A percentile compares a stretch with the other conserved stretches of the same genome.
These are phyloP conservation scores for Prunus salicina DNA, from an alignment of 306 rosid genomes.

Conservation along the genomic window DNA sequence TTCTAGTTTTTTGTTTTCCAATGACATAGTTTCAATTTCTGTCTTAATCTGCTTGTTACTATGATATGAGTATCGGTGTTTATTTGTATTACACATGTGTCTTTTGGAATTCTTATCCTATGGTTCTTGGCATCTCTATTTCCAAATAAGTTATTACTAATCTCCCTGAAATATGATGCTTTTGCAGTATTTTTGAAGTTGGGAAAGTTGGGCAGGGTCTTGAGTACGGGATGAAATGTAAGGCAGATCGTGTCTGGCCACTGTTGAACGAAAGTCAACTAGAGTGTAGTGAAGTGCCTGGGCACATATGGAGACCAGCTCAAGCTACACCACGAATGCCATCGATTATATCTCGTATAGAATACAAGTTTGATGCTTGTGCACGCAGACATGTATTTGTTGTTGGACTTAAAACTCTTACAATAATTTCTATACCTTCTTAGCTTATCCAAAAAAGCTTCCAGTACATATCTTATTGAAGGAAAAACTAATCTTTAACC, in stretches of 20 bases:
- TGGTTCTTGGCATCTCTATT: conserved; percentile 8
- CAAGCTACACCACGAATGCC: conserved; percentile 44
- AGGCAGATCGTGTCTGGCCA: conserved; percentile 55
- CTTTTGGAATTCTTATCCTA: neutral
- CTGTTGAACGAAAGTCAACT: conserved; percentile 30
- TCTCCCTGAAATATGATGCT: conserved; percentile 37
- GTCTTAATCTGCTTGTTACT: neutral
- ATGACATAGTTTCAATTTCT: neutral
- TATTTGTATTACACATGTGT: conserved; percentile 6
- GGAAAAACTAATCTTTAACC: conserved; percentile 22
- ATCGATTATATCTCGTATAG: conserved; percentile 52
- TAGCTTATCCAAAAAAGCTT: neutral
- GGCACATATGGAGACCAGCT: conserved; percentile 44
- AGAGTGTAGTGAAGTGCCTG: conserved; percentile 33
- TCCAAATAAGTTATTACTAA: conserved; percentile 28
- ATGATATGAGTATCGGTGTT: neutral
- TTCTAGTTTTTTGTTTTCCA: neutral
- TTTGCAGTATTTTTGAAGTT: conserved; percentile 63
- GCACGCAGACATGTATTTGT: neutral
- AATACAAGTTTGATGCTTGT: neutral
- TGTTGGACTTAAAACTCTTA: neutral
- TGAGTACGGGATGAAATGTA: conserved; percentile 33
- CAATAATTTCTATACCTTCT: neutral
- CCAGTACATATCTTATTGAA: neutral
- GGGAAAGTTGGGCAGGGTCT: conserved; percentile 43